Evolutionary conservation across 1,284 basidiomycete species (phyloP), one percentile per base, ranked within the genome.

Genomic region (Puccinia polysora): DNA sequence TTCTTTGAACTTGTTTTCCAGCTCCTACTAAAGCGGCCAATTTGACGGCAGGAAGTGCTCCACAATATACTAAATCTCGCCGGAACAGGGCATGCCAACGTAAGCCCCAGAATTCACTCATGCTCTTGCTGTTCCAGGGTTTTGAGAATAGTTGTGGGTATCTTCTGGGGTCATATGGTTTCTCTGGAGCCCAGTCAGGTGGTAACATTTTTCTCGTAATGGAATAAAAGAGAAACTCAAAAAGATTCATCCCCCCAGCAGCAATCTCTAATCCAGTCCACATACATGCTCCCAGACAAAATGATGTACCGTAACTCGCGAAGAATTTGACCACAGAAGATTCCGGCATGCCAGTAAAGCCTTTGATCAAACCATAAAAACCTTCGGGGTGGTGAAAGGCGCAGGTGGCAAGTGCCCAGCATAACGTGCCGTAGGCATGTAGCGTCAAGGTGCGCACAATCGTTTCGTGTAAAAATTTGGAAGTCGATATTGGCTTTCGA

Each of bases 1-100:
- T n/a, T 34, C 52, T 59, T 62, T 38, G 45, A 6, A 38, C 55
- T 58, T 59, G 40, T 40, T 56, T 56, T 20, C 67, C 43, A 60
- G 7, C 59, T 30, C 56, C 45, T 5, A 56, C 10, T 25, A 47
- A 49, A 36, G 47, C 47, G 23, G 68, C 68, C 14, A 60, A 18
- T 20, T 60, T 59, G 32, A 47, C 20, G 4, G 56, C 45, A 23
- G 67, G 67, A 18, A 70, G 10, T n/a, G 67, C 67, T 28, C 67
- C 67, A 43, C 67, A 70, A 50, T 36, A 59, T 6, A 53, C 38
- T 28, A 60, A 53, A 52, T 70, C 67, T 25, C 56, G 55, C 18
- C 67, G 67, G 49, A 70, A 70, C 34, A 59, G n/a, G 34, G 55
- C 56, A 45, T 70, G 67, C 67, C 67, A 70, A 43, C 47, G 45